Base-by-base conservation (phyloP, 805 yeast species). In the Ogataea corticis region DNA sequence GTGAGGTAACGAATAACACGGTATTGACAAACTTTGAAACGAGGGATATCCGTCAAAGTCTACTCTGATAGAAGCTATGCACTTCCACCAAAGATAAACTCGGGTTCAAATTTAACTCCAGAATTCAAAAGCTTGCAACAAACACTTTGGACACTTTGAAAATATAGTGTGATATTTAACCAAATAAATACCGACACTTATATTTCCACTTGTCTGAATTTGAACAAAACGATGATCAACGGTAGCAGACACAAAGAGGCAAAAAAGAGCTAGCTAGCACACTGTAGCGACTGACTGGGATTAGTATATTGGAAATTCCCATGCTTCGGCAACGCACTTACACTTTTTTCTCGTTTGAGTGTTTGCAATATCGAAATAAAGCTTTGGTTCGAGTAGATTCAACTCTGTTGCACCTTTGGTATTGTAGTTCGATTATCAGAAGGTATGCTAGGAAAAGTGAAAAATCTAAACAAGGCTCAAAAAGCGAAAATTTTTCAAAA, bases 11-110 rank as follows among this genome's bases (percentile, higher is more conserved):
- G 50, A 49, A 54, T 50, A 51, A 47, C 52, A 51, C 55, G 49
- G 52, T 38, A 47, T 43, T 40, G 39, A 48, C 56, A 54, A 50
- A 54, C 56, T 55, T 55, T 57, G 61, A 50, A 63, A 52, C 46
- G 67, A 58, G 66, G 56, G 67, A 63, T 61, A 61, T 58, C 68
- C 68, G 66, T 63, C 68, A 54, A 63, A 57, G 66, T 63, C 53
- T 21, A 21, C 25, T 21, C 9, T 9, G 25, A 21, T 21, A 21
- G 25, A 21, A 21, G 9, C 9, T 21, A 6, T 21, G 45, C 37
- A 25, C 33, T 39, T 43, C 27, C 18, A 28, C 30, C 7, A 30
- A 45, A 25, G 42, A 16, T 21, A 42, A 45, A 56, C 61, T 56
- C 61, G 56, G 61, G 61, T 46, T 56, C 59, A 54, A 52, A 52